Percentiles rank a stretch among this genome's conserved stretches.
These are phyloP conservation scores for Pleurotus giganteus DNA, from an alignment of 768 basidiomycete genomes.

Conservation along the genomic window DNA sequence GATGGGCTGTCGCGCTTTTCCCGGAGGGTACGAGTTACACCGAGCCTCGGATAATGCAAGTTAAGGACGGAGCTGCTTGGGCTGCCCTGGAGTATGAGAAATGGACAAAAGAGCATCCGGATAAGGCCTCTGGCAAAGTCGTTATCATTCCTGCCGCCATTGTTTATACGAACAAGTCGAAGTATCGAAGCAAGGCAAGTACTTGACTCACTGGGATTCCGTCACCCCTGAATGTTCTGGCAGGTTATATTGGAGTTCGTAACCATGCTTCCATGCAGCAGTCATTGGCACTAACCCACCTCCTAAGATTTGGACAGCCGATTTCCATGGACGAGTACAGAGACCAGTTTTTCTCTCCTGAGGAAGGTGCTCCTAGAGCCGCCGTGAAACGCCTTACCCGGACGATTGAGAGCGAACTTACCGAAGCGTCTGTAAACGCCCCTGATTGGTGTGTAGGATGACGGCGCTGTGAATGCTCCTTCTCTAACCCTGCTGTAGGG, in stretches of 20 bases:
- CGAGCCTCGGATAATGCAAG: conserved; percentile 88
- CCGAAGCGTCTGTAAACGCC: conserved; percentile 83
- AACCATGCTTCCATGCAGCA: background rate
- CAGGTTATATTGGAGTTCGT: conserved; percentile 76
- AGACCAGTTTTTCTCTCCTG: conserved; percentile 70
- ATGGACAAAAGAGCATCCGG: conserved; percentile 63
- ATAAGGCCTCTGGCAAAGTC: conserved; percentile 43
- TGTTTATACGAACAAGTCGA: conserved; percentile 93
- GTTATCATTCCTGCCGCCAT: conserved; percentile 82
- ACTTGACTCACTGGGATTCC: conserved; percentile 9
- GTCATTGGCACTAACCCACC: conserved; percentile 12
- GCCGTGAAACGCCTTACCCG: conserved; percentile 88
- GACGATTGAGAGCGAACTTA: conserved; percentile 65
- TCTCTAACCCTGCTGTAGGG: conserved; percentile 47
- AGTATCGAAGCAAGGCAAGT: conserved; percentile 88
- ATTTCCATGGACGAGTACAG: conserved; percentile 74
- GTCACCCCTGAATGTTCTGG: conserved; percentile 16
- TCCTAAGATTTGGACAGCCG: conserved; percentile 73
- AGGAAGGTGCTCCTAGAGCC: conserved; percentile 65
- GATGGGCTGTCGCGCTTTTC: conserved; percentile 87
- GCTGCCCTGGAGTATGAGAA: conserved; percentile 90
- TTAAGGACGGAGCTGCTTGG: conserved; percentile 95
- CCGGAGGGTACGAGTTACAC: conserved; percentile 95
- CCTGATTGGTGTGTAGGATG: conserved; percentile 77
- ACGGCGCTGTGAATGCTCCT: background rate